phyloP scores from a whole-genome alignment of 768 basidiomycete genomes.

The Lentinula raphanica region DNA sequence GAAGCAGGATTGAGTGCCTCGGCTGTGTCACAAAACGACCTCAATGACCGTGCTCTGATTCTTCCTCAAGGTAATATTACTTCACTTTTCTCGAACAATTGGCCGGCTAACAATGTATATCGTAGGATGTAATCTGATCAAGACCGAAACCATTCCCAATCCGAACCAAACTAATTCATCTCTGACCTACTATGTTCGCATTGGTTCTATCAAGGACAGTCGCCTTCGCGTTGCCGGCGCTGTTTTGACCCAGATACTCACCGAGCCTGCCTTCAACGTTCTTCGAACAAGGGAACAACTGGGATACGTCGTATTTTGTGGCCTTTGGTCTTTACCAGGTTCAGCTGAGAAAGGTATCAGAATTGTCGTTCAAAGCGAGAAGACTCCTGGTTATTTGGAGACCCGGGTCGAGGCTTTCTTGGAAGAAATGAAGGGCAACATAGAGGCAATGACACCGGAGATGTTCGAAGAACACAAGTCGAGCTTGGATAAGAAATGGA shows the following conservation, averaged over 20 bases:
- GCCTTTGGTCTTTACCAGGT: slow-evolving; percentile 52
- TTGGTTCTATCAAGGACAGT: slow-evolving; percentile 64
- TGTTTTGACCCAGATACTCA: slow-evolving; percentile 77
- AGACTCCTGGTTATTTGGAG: slow-evolving; percentile 74
- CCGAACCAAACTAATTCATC: slow-evolving; percentile 83
- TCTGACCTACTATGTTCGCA: slow-evolving; percentile 79
- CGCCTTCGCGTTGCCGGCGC: slow-evolving; percentile 59
- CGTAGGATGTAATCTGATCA: slow-evolving; percentile 66
- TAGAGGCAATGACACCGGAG: slow-evolving; percentile 64
- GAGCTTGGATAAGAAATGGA: slow-evolving; percentile 74
- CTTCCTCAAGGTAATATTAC: slow-evolving; percentile 53
- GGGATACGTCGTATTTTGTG: slow-evolving; percentile 82
- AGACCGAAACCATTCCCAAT: slow-evolving; percentile 67
- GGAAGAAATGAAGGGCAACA: slow-evolving; percentile 57
- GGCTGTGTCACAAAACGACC: slow-evolving; percentile 49
- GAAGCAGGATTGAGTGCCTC: slow-evolving; percentile 60
- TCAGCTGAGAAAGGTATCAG: slow-evolving; percentile 70
- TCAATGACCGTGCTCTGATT: slow-evolving; percentile 54
- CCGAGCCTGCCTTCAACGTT: slow-evolving; percentile 88
- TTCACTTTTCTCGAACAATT: not conserved
- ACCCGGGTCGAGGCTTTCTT: slow-evolving; percentile 86
- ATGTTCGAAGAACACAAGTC: slow-evolving; percentile 77
- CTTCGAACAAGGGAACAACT: slow-evolving; percentile 94
- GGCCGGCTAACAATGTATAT: not conserved
- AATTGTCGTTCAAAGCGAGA: slow-evolving; percentile 87